Percentiles rank a stretch among this genome's conserved stretches.
These are phyloP conservation scores for Beauveria australis DNA, from an alignment of 2,329 filamentous ascomycete species.

Conservation along the genomic window DNA sequence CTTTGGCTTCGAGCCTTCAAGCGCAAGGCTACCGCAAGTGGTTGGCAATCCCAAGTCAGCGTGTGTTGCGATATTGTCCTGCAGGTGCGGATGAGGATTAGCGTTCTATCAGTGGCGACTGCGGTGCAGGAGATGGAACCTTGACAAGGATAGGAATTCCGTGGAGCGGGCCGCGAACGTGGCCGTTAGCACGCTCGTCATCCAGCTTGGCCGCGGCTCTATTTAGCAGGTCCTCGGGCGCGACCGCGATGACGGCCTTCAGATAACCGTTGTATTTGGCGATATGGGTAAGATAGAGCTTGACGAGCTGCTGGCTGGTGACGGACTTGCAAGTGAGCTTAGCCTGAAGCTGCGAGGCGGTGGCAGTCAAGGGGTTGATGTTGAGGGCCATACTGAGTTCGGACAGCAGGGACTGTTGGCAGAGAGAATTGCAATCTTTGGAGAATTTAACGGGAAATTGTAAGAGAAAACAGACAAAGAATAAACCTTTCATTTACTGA, in stretches of 20 bases:
- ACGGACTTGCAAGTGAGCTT: neutral
- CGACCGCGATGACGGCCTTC: conserved; percentile 10
- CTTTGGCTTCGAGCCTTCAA: conserved; percentile 11
- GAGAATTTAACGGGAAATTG: too few relatives aligned
- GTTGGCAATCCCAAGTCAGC: conserved; percentile 9
- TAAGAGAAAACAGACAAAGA: too few relatives aligned
- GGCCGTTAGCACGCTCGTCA: conserved; percentile 11
- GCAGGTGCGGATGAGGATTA: neutral
- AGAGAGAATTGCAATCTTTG: too few relatives aligned
- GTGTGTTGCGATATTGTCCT: conserved; percentile 9
- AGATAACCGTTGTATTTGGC: conserved; percentile 9
- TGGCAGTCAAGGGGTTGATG: neutral
- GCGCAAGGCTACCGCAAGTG: conserved; percentile 13
- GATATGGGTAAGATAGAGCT: conserved; percentile 13
- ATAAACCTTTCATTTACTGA: too few relatives aligned
- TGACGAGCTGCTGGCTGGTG: conserved; percentile 13
- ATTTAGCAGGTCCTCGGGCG: too few relatives aligned
- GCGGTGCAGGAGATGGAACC: conserved; percentile 6
- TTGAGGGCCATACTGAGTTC: too few relatives aligned
- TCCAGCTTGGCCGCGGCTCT: conserved; percentile 11
- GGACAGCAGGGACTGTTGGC: too few relatives aligned
- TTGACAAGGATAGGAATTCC: conserved; percentile 16
- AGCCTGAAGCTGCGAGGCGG: neutral
- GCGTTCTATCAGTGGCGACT: neutral
- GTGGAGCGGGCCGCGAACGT: conserved; percentile 11